Percentiles rank a stretch among this genome's conserved stretches.
phyloP scores from a whole-genome alignment of 2,329 filamentous ascomycete genomes.

The Fusarium fujikuroi region DNA sequence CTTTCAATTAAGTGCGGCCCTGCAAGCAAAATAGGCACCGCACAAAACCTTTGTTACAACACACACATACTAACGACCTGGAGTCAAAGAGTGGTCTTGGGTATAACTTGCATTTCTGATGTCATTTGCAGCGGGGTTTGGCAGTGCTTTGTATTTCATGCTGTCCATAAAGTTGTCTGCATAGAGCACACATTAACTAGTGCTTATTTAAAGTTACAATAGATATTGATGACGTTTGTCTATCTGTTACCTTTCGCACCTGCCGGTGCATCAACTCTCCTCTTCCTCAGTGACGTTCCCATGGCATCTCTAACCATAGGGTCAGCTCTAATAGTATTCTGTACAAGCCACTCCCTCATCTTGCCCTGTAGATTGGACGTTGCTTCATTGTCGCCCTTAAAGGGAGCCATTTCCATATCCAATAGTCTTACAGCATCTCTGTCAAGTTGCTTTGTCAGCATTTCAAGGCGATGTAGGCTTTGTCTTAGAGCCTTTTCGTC shows the following conservation, averaged over 20 bases:
- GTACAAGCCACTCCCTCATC: conserved; percentile 86
- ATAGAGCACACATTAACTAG: conserved; percentile 4
- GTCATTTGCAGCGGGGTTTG: conserved; percentile 14
- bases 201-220: conserved; percentile 33
- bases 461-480: conserved; percentile 74
- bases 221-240: conserved; percentile 10
- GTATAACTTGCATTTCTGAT: conserved; percentile 24
- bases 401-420: conserved; percentile 83
- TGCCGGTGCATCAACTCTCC: conserved; percentile 69
- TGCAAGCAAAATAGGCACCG: background rate
- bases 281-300: conserved; percentile 71
- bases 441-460: conserved; percentile 68
- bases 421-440: conserved; percentile 76
- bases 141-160: conserved; percentile 11
- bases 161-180: conserved; percentile 19
- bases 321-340: conserved; percentile 83
- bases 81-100: conserved; percentile 38
- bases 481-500: conserved; percentile 66
- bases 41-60: conserved; percentile 8
- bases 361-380: conserved; percentile 70
- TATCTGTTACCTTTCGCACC: conserved; percentile 65
- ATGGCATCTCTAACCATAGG: conserved; percentile 86
- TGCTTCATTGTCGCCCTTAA: conserved; percentile 75
- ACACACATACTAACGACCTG: conserved; percentile 35
- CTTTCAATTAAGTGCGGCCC: background rate